Evolutionary conservation across 495 filamentous ascomycete species (phyloP).

Genomic region (Neurospora intermedia): DNA sequence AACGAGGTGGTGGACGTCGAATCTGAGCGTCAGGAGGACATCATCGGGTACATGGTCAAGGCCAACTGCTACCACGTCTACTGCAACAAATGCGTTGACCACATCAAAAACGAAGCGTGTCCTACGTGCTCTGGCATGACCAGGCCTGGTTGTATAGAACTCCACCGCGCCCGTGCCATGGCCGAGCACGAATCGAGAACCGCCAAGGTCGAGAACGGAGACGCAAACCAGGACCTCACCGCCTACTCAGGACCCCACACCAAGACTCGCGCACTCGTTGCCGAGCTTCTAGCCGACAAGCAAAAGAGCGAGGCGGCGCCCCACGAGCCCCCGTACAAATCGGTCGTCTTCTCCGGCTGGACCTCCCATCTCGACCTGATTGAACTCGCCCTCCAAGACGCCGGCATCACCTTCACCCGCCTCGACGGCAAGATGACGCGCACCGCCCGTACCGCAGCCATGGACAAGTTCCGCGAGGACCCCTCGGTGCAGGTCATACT

Average conservation of each 20-base stretch:
- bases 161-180: conserved; percentile 55
- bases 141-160: conserved; percentile 48
- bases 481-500: conserved; percentile 64
- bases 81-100: conserved; percentile 60
- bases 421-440: conserved; percentile 84
- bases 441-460: conserved; percentile 53
- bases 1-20: conserved; percentile 41
- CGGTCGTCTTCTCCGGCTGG: conserved; percentile 90
- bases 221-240: conserved; percentile 44
- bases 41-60: conserved; percentile 54
- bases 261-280: conserved; percentile 72
- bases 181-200: conserved; percentile 42
- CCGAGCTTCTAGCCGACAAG: conserved; percentile 50
- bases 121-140: conserved; percentile 4
- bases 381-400: conserved; percentile 64
- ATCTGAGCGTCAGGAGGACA: conserved; percentile 46
- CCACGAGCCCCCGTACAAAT: conserved; percentile 62
- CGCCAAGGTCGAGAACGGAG: conserved; percentile 25
- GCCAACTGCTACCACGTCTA: conserved; percentile 75
- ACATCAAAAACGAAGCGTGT: conserved; percentile 31
- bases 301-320: conserved; percentile 47
- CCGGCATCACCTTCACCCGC: conserved; percentile 58
- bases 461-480: conserved; percentile 69
- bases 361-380: conserved; percentile 91
- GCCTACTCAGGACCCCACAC: conserved; percentile 80